These are phyloP conservation scores for Ettlia oleoabundans DNA, from an alignment of 139 green algal genomes.

Conservation along the genomic window DNA sequence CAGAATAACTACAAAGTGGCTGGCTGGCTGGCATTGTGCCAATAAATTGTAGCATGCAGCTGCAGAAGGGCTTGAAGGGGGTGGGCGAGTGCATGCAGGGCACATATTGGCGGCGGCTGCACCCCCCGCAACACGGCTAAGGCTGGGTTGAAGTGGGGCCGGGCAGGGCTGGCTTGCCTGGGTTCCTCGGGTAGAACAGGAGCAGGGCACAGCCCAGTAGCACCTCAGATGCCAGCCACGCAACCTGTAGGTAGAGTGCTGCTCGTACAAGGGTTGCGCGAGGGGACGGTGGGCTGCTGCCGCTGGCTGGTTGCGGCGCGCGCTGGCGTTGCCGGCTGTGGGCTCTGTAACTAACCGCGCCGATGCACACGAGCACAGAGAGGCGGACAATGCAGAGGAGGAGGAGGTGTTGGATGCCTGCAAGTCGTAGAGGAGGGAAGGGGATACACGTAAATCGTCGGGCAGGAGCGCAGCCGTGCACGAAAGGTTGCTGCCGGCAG, in stretches of 20 bases:
- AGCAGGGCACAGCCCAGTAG: constrained; percentile 25
- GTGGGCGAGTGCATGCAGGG: neutral
- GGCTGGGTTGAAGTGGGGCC: neutral
- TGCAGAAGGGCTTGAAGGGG: neutral
- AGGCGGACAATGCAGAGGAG: constrained; percentile 20
- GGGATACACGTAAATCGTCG: too few species aligned
- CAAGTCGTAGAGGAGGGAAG: neutral
- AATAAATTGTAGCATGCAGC: neutral
- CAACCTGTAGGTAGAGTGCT: constrained; percentile 31
- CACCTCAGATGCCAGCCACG: constrained; percentile 30
- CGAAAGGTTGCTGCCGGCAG: neutral
- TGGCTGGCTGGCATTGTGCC: neutral
- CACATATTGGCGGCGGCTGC: neutral
- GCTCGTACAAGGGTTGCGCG: constrained; percentile 2
- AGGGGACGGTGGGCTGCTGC: neutral
- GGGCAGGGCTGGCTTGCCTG: neutral
- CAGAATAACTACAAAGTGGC: too few species aligned
- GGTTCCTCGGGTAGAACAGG: neutral
- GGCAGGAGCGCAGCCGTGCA: too few species aligned
- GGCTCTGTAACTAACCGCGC: neutral
- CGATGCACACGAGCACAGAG: constrained; percentile 3
- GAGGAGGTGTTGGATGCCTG: constrained; percentile 24
- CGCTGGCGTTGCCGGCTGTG: neutral
- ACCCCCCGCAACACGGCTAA: neutral
- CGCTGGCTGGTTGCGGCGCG: neutral